Conservation (phyloP, 345 rosid species). For the Fremontodendron californicum region DNA sequence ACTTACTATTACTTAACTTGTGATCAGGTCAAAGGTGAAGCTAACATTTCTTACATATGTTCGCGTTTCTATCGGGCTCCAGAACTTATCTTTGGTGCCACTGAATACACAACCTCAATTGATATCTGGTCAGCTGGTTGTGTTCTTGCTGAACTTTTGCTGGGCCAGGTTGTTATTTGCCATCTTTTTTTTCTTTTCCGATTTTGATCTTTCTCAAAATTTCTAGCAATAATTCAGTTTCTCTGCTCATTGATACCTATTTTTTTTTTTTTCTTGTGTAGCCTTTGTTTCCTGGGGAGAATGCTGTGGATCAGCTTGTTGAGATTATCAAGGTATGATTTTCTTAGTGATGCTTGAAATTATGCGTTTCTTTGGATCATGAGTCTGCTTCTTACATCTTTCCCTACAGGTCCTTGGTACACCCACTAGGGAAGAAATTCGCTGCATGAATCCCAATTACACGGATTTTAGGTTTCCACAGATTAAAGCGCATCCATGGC, state of each 20-base stretch:
- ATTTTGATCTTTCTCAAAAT: neutral
- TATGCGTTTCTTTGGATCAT: neutral
- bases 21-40: no score
- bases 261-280: constrained; percentile 24
- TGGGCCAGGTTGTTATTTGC: constrained; percentile 49
- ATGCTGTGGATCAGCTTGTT: constrained; percentile 90
- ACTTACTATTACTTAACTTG: neutral
- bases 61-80: no score
- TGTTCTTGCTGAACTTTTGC: no score
- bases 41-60: no score
- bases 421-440: constrained; percentile 90
- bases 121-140: no score
- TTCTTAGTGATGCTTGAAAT: neutral
- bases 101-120: no score
- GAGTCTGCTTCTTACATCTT: constrained; percentile 8
- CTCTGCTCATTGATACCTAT: neutral
- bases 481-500: constrained; percentile 93
- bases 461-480: constrained; percentile 86
- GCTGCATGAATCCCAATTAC: constrained; percentile 92
- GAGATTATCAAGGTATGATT: constrained; percentile 78
- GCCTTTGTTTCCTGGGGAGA: constrained; percentile 92
- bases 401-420: constrained; percentile 79
- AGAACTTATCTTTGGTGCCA: no score
- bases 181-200: neutral
- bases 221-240: neutral